These are phyloP conservation scores for Trichophyton simii DNA, from an alignment of 2,329 filamentous ascomycete genomes.

Conservation along the genomic window DNA sequence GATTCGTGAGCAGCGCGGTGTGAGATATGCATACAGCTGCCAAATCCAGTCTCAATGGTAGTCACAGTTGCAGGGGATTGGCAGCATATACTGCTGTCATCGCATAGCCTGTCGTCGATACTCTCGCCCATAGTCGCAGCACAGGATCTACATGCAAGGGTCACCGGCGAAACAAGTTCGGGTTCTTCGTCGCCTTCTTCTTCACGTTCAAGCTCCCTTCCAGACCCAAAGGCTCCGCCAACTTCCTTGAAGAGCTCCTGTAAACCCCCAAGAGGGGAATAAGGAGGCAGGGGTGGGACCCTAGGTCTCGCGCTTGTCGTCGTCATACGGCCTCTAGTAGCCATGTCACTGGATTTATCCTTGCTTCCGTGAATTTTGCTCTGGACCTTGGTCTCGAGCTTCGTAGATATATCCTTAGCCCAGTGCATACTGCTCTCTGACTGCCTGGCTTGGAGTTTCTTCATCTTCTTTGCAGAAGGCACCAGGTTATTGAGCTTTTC, in stretches of 20 bases:
- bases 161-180: neutral
- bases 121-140: neutral
- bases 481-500: constrained; percentile 1
- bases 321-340: neutral
- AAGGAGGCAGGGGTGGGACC: neutral
- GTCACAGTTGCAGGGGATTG: neutral
- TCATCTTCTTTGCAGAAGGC: constrained; percentile 1
- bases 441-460: neutral
- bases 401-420: neutral
- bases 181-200: neutral
- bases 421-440: neutral
- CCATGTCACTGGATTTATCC: neutral
- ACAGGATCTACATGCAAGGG: neutral
- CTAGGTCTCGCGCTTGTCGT: neutral
- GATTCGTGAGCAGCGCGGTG: neutral
- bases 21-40: neutral
- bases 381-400: neutral
- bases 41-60: neutral
- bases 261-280: neutral
- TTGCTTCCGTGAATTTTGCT: neutral
- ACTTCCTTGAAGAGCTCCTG: neutral
- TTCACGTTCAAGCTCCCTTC: neutral
- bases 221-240: neutral
- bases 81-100: neutral
- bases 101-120: neutral